Conservation (phyloP, 768 basidiomycete genomes). For the Leccinum longicurvipes region DNA sequence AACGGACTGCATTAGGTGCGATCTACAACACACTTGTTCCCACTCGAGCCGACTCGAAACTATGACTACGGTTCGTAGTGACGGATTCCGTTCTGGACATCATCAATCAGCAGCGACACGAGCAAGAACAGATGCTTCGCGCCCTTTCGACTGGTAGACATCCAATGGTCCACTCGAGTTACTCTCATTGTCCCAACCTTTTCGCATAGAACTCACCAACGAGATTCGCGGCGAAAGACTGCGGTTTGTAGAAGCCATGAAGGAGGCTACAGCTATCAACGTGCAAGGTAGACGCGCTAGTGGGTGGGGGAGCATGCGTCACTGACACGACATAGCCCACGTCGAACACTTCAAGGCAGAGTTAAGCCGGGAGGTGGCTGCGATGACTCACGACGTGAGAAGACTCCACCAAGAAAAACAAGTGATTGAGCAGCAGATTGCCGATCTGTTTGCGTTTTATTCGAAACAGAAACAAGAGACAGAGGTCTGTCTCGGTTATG, state of each 20-base stretch:
- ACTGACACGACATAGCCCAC: conserved; percentile 50
- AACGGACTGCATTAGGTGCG: too few relatives aligned
- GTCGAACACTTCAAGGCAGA: conserved; percentile 87
- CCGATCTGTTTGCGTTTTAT: conserved; percentile 70
- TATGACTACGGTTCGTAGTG: conserved; percentile 36
- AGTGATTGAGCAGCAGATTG: conserved; percentile 64
- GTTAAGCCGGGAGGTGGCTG: conserved; percentile 67
- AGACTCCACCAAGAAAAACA: conserved; percentile 65
- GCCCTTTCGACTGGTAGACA: conserved; percentile 59
- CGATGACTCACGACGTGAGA: conserved; percentile 71
- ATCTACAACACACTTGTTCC: conserved; percentile 1
- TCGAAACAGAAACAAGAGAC: conserved; percentile 56
- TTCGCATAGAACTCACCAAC: conserved; percentile 60
- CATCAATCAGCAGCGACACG: conserved; percentile 65
- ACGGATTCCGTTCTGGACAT: conserved; percentile 56
- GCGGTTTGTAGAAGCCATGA: conserved; percentile 93
- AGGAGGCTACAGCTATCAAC: conserved; percentile 86
- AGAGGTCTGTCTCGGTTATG: conserved; percentile 19
- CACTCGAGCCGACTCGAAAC: conserved; percentile 8
- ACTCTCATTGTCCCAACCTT: neutral
- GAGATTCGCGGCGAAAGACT: conserved; percentile 86
- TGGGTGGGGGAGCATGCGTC: neutral
- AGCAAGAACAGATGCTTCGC: conserved; percentile 69
- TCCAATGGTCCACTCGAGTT: neutral
- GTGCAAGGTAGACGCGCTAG: conserved; percentile 55